phyloP scores from a whole-genome alignment of 169 alveolate genomes.

The Plasmodium fragile region DNA sequence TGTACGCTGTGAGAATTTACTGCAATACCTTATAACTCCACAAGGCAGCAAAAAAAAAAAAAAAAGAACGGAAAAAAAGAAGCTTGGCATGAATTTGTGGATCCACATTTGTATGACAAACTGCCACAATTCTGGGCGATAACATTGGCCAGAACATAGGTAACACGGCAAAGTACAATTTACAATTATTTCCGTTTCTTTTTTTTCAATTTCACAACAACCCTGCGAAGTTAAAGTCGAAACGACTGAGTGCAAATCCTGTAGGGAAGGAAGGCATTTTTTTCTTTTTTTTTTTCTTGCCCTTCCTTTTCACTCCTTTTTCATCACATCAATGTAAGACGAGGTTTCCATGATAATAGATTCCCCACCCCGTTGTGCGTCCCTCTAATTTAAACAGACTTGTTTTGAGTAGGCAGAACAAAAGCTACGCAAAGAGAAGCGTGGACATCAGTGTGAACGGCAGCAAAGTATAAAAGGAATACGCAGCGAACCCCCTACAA shows the following conservation, averaged over 20 bases:
- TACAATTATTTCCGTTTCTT: slow-evolving; percentile 21
- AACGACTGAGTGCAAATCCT: slow-evolving; percentile 48
- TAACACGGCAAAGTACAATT: neutral
- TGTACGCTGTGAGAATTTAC: neutral
- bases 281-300: neutral
- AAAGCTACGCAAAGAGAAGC: neutral
- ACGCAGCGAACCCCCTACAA: neutral
- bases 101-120: neutral
- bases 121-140: neutral
- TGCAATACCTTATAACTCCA: neutral
- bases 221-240: slow-evolving; percentile 55
- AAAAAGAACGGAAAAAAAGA: neutral
- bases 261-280: neutral
- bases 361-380: neutral
- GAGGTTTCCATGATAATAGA: neutral
- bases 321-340: neutral
- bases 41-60: neutral
- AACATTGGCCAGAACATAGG: neutral
- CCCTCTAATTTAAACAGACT: neutral
- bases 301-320: neutral
- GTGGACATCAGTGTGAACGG: neutral
- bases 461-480: neutral
- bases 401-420: neutral
- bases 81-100: neutral
- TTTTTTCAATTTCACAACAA: slow-evolving; percentile 40